These are phyloP conservation scores for Eucalyptus sp. DNA, from an alignment of 345 rosid genomes.

Conservation along the genomic window DNA sequence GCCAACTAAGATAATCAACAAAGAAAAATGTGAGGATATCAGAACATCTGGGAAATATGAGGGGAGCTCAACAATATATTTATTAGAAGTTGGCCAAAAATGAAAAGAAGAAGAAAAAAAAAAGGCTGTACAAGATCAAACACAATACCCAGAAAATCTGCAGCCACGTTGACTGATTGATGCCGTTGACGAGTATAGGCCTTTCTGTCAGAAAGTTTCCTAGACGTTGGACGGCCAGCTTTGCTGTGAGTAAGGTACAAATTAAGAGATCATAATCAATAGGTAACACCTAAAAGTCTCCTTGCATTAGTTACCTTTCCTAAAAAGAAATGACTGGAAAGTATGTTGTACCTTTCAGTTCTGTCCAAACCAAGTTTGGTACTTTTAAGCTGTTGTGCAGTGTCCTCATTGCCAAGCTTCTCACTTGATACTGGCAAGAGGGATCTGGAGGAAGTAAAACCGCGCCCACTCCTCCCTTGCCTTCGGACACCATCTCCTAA, in stretches of 20 bases:
- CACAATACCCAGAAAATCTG: constrained; percentile 73
- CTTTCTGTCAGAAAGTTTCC: constrained; percentile 88
- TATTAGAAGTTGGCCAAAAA: not conserved
- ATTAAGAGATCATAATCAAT: constrained; percentile 1
- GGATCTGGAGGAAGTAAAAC: constrained; percentile 52
- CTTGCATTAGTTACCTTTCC: not conserved
- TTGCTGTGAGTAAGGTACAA: constrained; percentile 34
- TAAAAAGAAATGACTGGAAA: not conserved
- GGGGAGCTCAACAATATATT: not conserved
- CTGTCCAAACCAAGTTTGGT: constrained; percentile 62
- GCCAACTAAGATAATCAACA: constrained; percentile 31
- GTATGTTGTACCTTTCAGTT: constrained; percentile 53
- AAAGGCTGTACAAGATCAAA: not conserved
- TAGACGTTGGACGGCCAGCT: constrained; percentile 81
- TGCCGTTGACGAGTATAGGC: constrained; percentile 71
- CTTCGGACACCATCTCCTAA: constrained; percentile 64
- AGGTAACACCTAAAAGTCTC: not conserved
- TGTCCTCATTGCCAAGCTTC: constrained; percentile 63
- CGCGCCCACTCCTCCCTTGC: constrained; percentile 87
- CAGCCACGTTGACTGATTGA: constrained; percentile 31
- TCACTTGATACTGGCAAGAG: constrained; percentile 41
- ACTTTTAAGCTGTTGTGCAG: constrained; percentile 79
- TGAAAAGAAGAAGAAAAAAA: not conserved
- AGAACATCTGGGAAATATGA: not conserved
- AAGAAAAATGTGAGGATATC: not conserved